Evolutionary conservation across 2,329 filamentous ascomycete genomes (phyloP).

Genomic region (Bipolaris gigantea): DNA sequence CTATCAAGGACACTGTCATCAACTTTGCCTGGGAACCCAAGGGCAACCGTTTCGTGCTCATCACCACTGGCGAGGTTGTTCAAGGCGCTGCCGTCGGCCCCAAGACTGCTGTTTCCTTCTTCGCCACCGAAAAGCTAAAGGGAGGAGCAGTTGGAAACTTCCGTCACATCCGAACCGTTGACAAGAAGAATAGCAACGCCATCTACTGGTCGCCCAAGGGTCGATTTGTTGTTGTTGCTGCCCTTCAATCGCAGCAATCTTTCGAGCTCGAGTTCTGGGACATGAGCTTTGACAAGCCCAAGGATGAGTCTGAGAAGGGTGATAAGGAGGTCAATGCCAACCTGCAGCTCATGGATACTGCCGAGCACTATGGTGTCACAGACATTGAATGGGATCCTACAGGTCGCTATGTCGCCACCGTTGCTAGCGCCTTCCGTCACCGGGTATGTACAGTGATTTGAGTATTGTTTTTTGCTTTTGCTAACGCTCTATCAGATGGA

Average conservation of each 20-base stretch:
- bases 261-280: slow-evolving; percentile 98
- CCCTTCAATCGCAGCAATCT: slow-evolving; percentile 87
- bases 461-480: neutral
- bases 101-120: slow-evolving; percentile 95
- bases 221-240: slow-evolving; percentile 91
- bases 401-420: slow-evolving; percentile 89
- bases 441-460: slow-evolving; percentile 66
- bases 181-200: slow-evolving; percentile 99
- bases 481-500: slow-evolving; percentile 71
- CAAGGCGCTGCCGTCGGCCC: slow-evolving; percentile 79
- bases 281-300: slow-evolving; percentile 78
- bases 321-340: slow-evolving; percentile 96
- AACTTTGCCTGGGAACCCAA: slow-evolving; percentile 99
- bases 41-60: slow-evolving; percentile 94
- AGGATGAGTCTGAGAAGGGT: slow-evolving; percentile 84
- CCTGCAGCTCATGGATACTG: slow-evolving; percentile 89
- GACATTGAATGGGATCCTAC: slow-evolving; percentile 98
- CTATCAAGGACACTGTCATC: slow-evolving; percentile 97
- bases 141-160: slow-evolving; percentile 82
- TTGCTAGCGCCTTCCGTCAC: slow-evolving; percentile 95
- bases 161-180: slow-evolving; percentile 89
- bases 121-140: slow-evolving; percentile 94
- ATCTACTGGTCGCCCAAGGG: slow-evolving; percentile 99
- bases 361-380: slow-evolving; percentile 95
- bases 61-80: slow-evolving; percentile 85